Base-by-base conservation (phyloP, 768 basidiomycete species). In the Holtermannia corniformis region DNA sequence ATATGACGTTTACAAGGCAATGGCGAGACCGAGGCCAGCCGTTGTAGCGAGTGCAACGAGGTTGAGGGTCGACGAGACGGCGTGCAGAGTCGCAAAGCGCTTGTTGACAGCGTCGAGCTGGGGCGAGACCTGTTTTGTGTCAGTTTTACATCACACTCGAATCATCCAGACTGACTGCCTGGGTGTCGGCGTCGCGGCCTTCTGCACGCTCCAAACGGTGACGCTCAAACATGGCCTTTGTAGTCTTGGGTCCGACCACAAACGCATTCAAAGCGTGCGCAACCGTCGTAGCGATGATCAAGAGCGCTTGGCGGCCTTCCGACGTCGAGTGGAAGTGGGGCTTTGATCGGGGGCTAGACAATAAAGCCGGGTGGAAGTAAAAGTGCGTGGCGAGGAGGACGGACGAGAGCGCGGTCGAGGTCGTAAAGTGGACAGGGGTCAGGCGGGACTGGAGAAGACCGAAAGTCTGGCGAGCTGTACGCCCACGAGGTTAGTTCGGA, bases 161-260 rank as follows among this genome's bases (percentile, higher is more conserved):
- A 2, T 16, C 13, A 12, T 3, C 13, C 3, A 5, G 45, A 75
- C 77, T 62, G 74, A 87, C 87, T 41, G 77, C 79, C 25, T 79
- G 72, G 50, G 85, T 83, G 61, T 78, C 82, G 67, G 82, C 80
- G 16, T 71, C 62, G 70, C 83, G 84, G 11, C 82, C 81, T 69
- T 87, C 84, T 43, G 80, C 77, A 62, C 86, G 84, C 75, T 89
- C 85, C 53, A 82, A 73, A 56, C 76, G 81, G 46, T 85, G 82
- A 51, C 86, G 77, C 68, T 82, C 71, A 67, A 84, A 82, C 84
- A 85, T 85, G n/a, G 81, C 81, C 69, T 85, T 86, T 45, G 32
- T 83, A 2, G 84, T 82, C 73, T 81, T 51, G 1, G 86, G 87
- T 4, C 85, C 84, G 54, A 89, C 75, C 21, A 85, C 76, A 50